phyloP scores from a whole-genome alignment of 1,139 yeast species.

The Saccharomyces hybrid region DNA sequence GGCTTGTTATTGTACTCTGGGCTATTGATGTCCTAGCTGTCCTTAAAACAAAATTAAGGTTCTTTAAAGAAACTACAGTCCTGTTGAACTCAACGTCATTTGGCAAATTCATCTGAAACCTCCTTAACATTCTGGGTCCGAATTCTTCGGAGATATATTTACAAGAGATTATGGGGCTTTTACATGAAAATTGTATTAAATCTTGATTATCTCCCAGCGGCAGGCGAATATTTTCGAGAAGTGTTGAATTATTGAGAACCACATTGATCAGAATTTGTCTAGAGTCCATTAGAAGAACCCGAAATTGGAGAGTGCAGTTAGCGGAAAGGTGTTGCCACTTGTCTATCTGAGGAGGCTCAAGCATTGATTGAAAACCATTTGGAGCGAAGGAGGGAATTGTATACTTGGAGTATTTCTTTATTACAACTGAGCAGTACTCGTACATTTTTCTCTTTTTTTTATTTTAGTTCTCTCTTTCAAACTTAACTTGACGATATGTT shows the following conservation, averaged over 20 bases:
- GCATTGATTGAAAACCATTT: constrained; percentile 15
- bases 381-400: constrained; percentile 17
- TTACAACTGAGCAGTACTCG: constrained; percentile 2
- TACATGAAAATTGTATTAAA: constrained; percentile 1
- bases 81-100: neutral
- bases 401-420: constrained; percentile 16
- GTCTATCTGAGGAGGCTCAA: constrained; percentile 11
- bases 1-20: neutral
- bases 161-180: constrained; percentile 2
- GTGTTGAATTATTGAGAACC: neutral
- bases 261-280: neutral
- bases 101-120: constrained; percentile 1
- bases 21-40: constrained; percentile 1
- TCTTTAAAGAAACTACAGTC: neutral
- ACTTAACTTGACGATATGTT: neutral
- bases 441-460: constrained; percentile 2
- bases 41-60: neutral
- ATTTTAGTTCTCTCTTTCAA: neutral
- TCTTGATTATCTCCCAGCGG: neutral
- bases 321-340: constrained; percentile 20
- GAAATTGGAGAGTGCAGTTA: neutral
- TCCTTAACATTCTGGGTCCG: neutral
- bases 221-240: constrained; percentile 5
- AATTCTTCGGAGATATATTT: constrained; percentile 1
- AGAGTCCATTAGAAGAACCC: neutral